phyloP scores from a whole-genome alignment of 2,329 filamentous ascomycete species.

The Colletotrichum sp. region DNA sequence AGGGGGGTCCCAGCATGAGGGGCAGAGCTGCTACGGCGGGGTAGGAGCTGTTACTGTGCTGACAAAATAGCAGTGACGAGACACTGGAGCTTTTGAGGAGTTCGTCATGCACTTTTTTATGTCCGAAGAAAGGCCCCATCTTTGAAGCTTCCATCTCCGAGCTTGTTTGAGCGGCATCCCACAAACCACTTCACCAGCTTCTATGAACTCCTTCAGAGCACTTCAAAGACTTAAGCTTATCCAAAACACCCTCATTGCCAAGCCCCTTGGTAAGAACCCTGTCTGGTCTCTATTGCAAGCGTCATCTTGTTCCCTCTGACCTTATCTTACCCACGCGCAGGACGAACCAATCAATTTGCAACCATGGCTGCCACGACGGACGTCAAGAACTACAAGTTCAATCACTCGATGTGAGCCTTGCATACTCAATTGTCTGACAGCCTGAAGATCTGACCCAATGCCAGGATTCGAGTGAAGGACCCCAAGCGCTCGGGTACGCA shows the following conservation, averaged over 20 bases:
- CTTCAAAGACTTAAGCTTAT: constrained; percentile 17
- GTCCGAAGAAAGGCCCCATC: constrained; percentile 5
- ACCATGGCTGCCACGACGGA: constrained; percentile 76
- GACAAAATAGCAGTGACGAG: not conserved
- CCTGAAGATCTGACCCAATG: constrained; percentile 17
- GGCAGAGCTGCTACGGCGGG: not conserved
- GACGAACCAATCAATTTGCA: constrained; percentile 33
- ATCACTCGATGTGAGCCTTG: constrained; percentile 75
- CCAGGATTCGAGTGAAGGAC: constrained; percentile 92
- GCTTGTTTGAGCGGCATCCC: not conserved
- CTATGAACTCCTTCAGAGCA: constrained; percentile 16
- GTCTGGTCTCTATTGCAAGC: not conserved
- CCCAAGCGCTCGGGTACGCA: constrained; percentile 74
- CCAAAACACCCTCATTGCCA: constrained; percentile 4
- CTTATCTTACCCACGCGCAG: not conserved
- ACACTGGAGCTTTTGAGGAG: not conserved
- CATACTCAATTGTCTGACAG: fast-evolving
- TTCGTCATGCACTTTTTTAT: constrained; percentile 9
- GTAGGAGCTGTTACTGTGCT: not conserved
- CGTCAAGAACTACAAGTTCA: constrained; percentile 78
- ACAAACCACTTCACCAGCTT: not conserved
- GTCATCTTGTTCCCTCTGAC: not conserved
- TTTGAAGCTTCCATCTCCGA: not conserved
- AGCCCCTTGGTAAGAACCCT: not conserved
- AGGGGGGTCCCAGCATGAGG: not conserved